Evolutionary conservation across 805 yeast species (phyloP), one percentile per base, ranked within the genome.

Genomic region (Wickerhamomyces ciferrii): DNA sequence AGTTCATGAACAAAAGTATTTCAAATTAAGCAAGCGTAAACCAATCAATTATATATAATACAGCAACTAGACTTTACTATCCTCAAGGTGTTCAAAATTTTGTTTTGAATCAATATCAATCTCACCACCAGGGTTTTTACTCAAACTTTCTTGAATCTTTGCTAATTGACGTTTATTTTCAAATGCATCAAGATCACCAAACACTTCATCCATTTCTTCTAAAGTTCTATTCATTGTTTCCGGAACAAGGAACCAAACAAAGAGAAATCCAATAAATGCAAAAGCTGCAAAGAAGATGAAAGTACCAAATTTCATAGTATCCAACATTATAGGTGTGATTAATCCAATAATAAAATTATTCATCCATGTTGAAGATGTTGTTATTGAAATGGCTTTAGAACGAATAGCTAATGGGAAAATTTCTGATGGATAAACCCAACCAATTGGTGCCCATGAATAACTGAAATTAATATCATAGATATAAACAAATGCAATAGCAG

Each of bases 321-420:
- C 61, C 40, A 72, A 62, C 60, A 74, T 73, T 46, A 70, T 56
- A 27, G 73, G 71, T 11, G 75, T 69, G 46, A 66, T 67, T 48
- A 72, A 62, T 4, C 73, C 75, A 59, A 72, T 67, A 45, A 74
- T 67, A 49, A 74, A 74, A 15, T 73, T 73, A 67, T 75, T 71
- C 53, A 71, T 67, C 78, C 78, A 73, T 43, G 70, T 69, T 27
- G 71, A 61, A 13, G 72, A 64, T 1, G 75, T 70, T 46, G 72
- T 72, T 45, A 72, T 61, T 32, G 74, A 67, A 53, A 67, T 74
- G 14, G 72, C 70, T 7, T 67, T 64, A 11, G 70, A 69, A 50
- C 77, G 59, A 36, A 71, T 66, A 27, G 69, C 65, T 41, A 69
- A 68, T 14, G 70, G 67, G 51, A 70, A 72, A 18, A 72, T 67